Conservation (phyloP, 116 monocot genomes). For the Trichopus zeylanicus region DNA sequence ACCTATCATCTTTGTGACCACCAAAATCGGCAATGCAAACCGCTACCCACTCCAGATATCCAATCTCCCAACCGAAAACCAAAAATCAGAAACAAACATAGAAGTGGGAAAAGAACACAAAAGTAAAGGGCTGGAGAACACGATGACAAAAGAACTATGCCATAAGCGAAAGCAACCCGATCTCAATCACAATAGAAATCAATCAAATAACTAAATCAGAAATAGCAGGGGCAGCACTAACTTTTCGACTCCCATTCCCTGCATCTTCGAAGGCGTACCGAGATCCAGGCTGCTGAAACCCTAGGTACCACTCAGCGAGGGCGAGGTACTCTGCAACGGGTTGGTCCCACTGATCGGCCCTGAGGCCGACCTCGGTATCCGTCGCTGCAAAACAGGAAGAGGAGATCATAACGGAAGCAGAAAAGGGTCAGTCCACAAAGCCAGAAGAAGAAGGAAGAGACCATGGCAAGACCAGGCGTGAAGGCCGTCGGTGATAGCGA, state of each 20-base stretch:
- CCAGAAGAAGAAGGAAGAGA: neutral
- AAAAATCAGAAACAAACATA: too few species aligned
- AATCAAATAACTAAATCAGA: too few species aligned
- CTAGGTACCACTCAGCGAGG: conserved; percentile 64
- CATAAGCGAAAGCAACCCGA: too few species aligned
- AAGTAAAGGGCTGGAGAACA: too few species aligned
- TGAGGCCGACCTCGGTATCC: conserved; percentile 56
- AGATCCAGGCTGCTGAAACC: conserved; percentile 67
- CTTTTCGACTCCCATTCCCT: conserved; percentile 54
- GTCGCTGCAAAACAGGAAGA: conserved; percentile 31
- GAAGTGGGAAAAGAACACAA: too few species aligned
- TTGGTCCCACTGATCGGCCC: conserved; percentile 92
- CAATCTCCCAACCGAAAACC: too few species aligned
- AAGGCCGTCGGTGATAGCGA: conserved; percentile 74
- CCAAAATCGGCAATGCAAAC: too few species aligned
- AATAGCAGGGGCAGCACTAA: conserved; percentile 16
- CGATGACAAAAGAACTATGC: too few species aligned
- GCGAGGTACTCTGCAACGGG: conserved; percentile 49
- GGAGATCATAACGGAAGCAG: too few species aligned
- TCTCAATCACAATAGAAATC: too few species aligned
- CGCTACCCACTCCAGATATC: too few species aligned
- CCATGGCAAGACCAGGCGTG: conserved; percentile 66
- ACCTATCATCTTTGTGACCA: too few species aligned
- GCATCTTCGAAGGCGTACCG: conserved; percentile 78
- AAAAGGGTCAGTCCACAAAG: neutral